A percentile compares a stretch with the other conserved stretches of the same genome.
Evolutionary conservation across 495 filamentous ascomycete species (phyloP).

Genomic region (Lasiosphaeris hirsuta): DNA sequence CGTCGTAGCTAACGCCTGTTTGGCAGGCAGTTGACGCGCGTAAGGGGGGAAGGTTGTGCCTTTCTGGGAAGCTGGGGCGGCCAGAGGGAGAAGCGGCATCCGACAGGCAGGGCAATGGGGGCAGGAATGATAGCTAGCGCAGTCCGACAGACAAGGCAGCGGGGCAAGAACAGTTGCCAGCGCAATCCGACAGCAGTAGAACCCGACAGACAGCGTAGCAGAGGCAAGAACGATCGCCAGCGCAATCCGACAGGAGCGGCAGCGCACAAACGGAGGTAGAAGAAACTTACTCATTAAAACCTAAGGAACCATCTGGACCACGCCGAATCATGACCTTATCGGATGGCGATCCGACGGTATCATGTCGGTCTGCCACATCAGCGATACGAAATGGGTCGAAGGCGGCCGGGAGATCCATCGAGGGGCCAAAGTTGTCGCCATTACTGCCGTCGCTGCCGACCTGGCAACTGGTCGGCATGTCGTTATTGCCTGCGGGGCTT

Average conservation of each 20-base stretch:
- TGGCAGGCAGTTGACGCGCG: too few relatives aligned
- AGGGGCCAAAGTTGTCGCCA: too few relatives aligned
- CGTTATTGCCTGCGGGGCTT: too few relatives aligned
- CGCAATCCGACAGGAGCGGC: not conserved
- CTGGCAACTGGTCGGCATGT: too few relatives aligned
- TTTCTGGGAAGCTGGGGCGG: too few relatives aligned
- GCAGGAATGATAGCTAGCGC: not conserved
- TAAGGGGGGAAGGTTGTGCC: too few relatives aligned
- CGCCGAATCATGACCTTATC: conserved; percentile 20
- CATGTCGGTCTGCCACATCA: too few relatives aligned
- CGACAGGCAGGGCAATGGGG: not conserved
- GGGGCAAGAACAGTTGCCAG: not conserved
- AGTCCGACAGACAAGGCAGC: not conserved
- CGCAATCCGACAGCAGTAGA: not conserved
- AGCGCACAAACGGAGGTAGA: not conserved
- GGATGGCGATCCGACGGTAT: conserved; percentile 9
- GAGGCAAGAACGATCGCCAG: not conserved
- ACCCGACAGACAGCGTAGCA: too few relatives aligned
- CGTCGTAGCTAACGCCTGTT: not conserved
- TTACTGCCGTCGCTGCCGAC: too few relatives aligned
- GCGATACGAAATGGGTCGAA: too few relatives aligned
- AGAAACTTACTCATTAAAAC: conserved; percentile 12
- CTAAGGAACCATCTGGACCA: not conserved
- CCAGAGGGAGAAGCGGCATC: too few relatives aligned
- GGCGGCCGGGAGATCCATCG: too few relatives aligned